These are phyloP conservation scores for Arabis alpina DNA, from an alignment of 345 rosid genomes.

Conservation along the genomic window DNA sequence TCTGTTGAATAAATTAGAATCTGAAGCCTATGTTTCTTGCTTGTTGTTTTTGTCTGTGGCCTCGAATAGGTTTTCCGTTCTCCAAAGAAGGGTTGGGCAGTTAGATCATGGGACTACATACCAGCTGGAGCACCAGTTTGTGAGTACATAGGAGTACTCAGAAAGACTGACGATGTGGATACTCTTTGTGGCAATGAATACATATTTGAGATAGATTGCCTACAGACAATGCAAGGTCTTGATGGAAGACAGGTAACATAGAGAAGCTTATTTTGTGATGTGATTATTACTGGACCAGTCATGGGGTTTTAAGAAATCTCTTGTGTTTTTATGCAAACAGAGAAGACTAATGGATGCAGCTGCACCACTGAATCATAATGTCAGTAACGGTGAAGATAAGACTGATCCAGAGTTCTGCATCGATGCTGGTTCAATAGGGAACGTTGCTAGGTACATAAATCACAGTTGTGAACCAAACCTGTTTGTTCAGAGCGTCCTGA, in stretches of 20 bases:
- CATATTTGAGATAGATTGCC: slow-evolving; percentile 92
- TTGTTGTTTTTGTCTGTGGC: slow-evolving; percentile 25
- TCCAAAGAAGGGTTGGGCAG: slow-evolving; percentile 94
- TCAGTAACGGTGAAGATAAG: slow-evolving; percentile 53
- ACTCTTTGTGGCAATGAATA: slow-evolving; percentile 65
- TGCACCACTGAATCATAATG: slow-evolving; percentile 36
- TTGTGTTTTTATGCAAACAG: slow-evolving; percentile 49
- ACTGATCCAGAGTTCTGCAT: slow-evolving; percentile 84
- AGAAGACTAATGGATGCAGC: slow-evolving; percentile 63
- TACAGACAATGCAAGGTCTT: slow-evolving; percentile 89
- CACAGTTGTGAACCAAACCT: slow-evolving; percentile 97
- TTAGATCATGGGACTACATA: slow-evolving; percentile 92
- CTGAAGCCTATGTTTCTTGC: slow-evolving; percentile 4
- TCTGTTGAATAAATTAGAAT: neutral
- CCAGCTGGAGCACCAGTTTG: slow-evolving; percentile 94
- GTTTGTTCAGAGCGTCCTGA: slow-evolving; percentile 84
- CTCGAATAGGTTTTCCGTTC: slow-evolving; percentile 76
- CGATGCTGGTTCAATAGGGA: slow-evolving; percentile 84
- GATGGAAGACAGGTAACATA: slow-evolving; percentile 78
- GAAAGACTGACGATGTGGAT: slow-evolving; percentile 74
- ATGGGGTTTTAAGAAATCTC: neutral
- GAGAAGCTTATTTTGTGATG: slow-evolving; percentile 12
- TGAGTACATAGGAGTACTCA: slow-evolving; percentile 78
- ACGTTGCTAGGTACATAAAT: slow-evolving; percentile 85
- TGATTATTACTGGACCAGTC: slow-evolving; percentile 20